Base-by-base conservation (phyloP, 2,329 filamentous ascomycete genomes). In the Hypoxylon sp. region DNA sequence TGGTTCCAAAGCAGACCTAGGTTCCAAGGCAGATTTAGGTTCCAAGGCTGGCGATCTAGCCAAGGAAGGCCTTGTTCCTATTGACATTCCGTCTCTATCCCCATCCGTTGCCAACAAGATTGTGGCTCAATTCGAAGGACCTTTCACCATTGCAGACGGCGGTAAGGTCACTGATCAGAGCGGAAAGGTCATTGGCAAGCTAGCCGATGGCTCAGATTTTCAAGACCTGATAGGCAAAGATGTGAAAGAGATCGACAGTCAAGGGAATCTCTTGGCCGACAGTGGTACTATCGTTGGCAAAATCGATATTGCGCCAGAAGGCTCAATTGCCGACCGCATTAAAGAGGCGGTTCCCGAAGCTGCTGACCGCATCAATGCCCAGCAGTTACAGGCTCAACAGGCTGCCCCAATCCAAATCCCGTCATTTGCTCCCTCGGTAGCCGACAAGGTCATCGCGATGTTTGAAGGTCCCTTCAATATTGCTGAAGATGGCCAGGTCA, bases 201-300 rank as follows among this genome's bases (percentile, higher is more conserved):
- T 76, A 2, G 66, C 73, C 7, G 69, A 56, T 14, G 72, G 69
- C 18, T 65, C 74, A 64, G 67, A 77, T 40, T 66, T 75, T 2
- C 73, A 78, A 59, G 76, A 78, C 38, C 76, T 89, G 11, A 77
- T 83, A 12, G 86, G 89, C 66, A 89, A 88, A 67, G 85, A 89
- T 16, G 83, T 88, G 62, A 89, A 89, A 79, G 90, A 89, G 76
- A 80, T 88, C 70, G 89, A 90, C 68, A 84, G 83, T 63, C 81
- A 89, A 76, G 88, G 88, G 18, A 88, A 90, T 71, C 86, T 90
- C 59, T 81, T 89, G 72, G 87, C 89, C 74, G 87, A 83, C 74
- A 84, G 87, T 46, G 87, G 88, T 45, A 87, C 88, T 44, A 81
- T 90, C 67, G 83, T 90, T 65, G 88, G 88, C 40, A 85, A 84